phyloP scores from a whole-genome alignment of 129 eudicot genomes.

The Cynara cardunculus region DNA sequence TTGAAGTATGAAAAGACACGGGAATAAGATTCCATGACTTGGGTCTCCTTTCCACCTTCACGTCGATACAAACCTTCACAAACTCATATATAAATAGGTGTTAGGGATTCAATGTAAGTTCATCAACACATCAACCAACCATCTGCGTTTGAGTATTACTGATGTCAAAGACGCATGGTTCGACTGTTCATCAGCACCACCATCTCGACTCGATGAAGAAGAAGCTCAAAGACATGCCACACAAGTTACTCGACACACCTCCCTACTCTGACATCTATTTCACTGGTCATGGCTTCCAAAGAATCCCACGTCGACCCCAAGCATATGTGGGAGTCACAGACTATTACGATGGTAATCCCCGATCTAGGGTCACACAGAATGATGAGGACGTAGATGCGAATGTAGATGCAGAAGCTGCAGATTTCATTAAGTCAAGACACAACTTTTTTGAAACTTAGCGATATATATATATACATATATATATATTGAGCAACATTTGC shows the following conservation, averaged over 20 bases:
- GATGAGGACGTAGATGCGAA: slow-evolving; percentile 8
- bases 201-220: slow-evolving; percentile 13
- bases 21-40: neutral
- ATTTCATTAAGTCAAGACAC: neutral
- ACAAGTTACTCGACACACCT: slow-evolving; percentile 30
- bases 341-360: slow-evolving; percentile 3
- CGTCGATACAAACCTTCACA: neutral
- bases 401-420: neutral
- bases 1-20: neutral
- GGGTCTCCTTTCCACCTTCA: neutral
- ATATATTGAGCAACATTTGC: neutral
- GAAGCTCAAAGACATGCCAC: slow-evolving; percentile 23
- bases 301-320: slow-evolving; percentile 7
- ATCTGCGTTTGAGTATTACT: neutral
- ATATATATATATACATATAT: neutral
- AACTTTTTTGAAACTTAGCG: neutral
- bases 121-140: slow-evolving; percentile 3
- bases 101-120: neutral
- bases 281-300: slow-evolving; percentile 23
- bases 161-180: slow-evolving; percentile 12
- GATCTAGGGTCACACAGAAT: neutral
- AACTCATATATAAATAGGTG: neutral
- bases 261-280: slow-evolving; percentile 29
- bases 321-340: slow-evolving; percentile 6
- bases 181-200: slow-evolving; percentile 2